These are phyloP conservation scores for Xylariaceae sp. DNA, from an alignment of 2,329 filamentous ascomycete species.

Conservation along the genomic window DNA sequence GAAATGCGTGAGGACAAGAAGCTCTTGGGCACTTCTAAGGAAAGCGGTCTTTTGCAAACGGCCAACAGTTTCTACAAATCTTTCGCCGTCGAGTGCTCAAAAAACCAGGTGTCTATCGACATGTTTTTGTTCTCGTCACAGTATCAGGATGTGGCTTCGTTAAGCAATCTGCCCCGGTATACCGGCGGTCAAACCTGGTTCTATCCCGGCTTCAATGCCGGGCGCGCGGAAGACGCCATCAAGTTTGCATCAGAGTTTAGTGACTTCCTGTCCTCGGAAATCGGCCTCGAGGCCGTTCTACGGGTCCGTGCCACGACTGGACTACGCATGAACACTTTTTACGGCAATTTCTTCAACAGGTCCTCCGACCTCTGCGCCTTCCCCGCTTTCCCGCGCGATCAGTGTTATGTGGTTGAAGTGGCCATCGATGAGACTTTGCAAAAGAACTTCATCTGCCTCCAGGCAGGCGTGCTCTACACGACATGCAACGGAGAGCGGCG, in stretches of 20 bases:
- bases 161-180: slow-evolving; percentile 93
- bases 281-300: slow-evolving; percentile 91
- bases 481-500: slow-evolving; percentile 96
- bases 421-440: slow-evolving; percentile 93
- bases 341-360: slow-evolving; percentile 99
- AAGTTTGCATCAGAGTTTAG: slow-evolving; percentile 97
- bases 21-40: slow-evolving; percentile 87
- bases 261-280: slow-evolving; percentile 93
- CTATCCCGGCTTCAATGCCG: slow-evolving; percentile 97
- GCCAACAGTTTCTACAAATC: slow-evolving; percentile 98
- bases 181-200: slow-evolving; percentile 98
- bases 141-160: slow-evolving; percentile 94
- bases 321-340: slow-evolving; percentile 94
- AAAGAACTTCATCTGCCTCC: slow-evolving; percentile 87
- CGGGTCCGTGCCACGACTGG: slow-evolving; percentile 93
- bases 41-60: slow-evolving; percentile 81
- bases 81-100: slow-evolving; percentile 97
- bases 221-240: slow-evolving; percentile 88
- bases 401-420: slow-evolving; percentile 96
- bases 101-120: slow-evolving; percentile 96
- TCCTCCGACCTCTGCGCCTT: slow-evolving; percentile 97
- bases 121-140: slow-evolving; percentile 97
- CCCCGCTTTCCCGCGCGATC: slow-evolving; percentile 94
- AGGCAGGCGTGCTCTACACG: slow-evolving; percentile 92
- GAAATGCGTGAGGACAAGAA: slow-evolving; percentile 97